Percentiles rank a stretch among this genome's conserved stretches.
Conservation (phyloP, 2,329 filamentous ascomycete genomes). For the Mycosphaerella sp. region DNA sequence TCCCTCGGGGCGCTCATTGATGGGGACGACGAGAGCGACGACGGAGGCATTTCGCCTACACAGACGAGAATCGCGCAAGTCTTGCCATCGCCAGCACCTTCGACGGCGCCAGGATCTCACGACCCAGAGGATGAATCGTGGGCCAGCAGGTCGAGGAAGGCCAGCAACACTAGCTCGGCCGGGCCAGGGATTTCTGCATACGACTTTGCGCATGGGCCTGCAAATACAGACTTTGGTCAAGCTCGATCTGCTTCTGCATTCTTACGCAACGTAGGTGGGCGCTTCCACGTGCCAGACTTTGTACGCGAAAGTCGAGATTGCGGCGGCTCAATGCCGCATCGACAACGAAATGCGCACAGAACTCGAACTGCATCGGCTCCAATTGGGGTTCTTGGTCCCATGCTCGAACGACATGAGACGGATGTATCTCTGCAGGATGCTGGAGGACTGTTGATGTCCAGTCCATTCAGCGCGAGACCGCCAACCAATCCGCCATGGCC, state of each 20-base stretch:
- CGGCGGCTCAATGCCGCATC: conserved; percentile 8
- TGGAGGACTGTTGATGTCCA: conserved; percentile 26
- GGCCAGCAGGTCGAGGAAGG: conserved; percentile 33
- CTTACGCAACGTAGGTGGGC: conserved; percentile 31
- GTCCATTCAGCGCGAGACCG: not conserved
- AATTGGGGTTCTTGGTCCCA: conserved; percentile 26
- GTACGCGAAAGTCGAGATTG: conserved; percentile 9
- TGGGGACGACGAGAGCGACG: conserved; percentile 13
- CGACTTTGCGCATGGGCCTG: conserved; percentile 36
- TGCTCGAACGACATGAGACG: conserved; percentile 27
- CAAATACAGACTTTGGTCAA: conserved; percentile 13
- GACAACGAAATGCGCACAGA: conserved; percentile 13
- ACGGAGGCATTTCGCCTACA: conserved; percentile 5
- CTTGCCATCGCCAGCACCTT: conserved; percentile 19
- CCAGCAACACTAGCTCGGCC: conserved; percentile 61
- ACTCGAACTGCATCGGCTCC: conserved; percentile 17
- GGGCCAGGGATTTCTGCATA: conserved; percentile 33
- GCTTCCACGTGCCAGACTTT: conserved; percentile 18
- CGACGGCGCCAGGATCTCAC: conserved; percentile 63
- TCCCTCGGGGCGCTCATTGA: conserved; percentile 14
- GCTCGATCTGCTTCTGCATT: conserved; percentile 31
- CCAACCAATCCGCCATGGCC: not conserved
- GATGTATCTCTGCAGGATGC: conserved; percentile 31
- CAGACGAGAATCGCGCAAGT: conserved; percentile 10
- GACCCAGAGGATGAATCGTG: conserved; percentile 63